Evolutionary conservation across 2,329 filamentous ascomycete species (phyloP), one percentile per base, ranked within the genome.

Genomic region (Colletotrichum sp.): DNA sequence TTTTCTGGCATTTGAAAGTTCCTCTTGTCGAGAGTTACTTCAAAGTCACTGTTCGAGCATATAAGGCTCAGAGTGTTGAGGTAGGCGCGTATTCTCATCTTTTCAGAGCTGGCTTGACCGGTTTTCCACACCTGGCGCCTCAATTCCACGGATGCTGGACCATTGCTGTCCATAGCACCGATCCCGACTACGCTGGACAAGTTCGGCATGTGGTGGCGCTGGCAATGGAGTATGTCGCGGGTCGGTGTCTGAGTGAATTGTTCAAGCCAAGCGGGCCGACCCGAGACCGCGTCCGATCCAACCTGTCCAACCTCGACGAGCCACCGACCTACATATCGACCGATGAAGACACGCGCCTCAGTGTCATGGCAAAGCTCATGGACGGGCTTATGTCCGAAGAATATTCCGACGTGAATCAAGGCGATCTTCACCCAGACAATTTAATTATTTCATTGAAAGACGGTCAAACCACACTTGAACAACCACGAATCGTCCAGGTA

Each of bases 141-240:
- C n/a, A 75, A 29, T 75, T 30, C 15, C 49, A 49, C 15, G 72
- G 67, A 25, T 27, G 67, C 32, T 75, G 72, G 34, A 66, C 13
- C 8, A 8, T 22, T 3, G 2, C 19, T 11, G 67, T 30, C 5
- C 6, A 8, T 6, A 66, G 49, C 8, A 4, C 25, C 29, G 7
- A 36, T 9, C 5, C 39, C 4, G 7, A 11, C 1, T 66, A 66
- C 34, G 6, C 6, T 1, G 9, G 19, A 34, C 16, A 29, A 2
- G 57, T 16, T 6, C 72, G 72, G 1, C 32, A 65, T 13, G 67
- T 75, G 19, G 44, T 49, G 5, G 34, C 71, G 15, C 67, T 71
- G 5, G 59, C 34, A 5, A n/a, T 44, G 2, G 67, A 71, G 29
- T 65, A 65, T 13, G 22, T 75, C 13, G 61, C 71, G 7, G 72